A percentile compares a stretch with the other conserved stretches of the same genome.
Evolutionary conservation across 345 rosid genomes (phyloP).

Genomic region (Eutrema yunnanense): DNA sequence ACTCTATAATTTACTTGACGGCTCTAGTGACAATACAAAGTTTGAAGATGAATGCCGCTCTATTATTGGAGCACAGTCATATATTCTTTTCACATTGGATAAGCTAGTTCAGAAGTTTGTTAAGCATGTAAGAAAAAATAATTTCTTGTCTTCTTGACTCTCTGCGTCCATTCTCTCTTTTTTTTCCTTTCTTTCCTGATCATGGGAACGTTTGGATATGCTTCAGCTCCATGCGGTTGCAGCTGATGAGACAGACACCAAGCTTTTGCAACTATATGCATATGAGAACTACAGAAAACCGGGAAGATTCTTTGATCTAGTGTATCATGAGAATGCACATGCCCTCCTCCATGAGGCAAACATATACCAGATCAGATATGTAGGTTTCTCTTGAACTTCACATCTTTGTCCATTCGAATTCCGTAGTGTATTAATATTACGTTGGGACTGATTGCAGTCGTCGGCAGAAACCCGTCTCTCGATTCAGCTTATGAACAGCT

Average conservation of each 20-base stretch:
- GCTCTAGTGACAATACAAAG: conserved; percentile 84
- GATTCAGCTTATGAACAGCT: conserved; percentile 84
- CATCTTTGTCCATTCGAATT: conserved; percentile 1
- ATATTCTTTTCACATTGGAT: conserved; percentile 90
- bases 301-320: conserved; percentile 62
- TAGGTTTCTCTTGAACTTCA: conserved; percentile 34
- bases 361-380: conserved; percentile 87
- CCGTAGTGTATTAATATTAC: neutral
- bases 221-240: conserved; percentile 82
- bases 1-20: conserved; percentile 85
- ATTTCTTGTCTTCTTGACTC: neutral
- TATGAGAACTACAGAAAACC: conserved; percentile 76
- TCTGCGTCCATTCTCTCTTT: neutral
- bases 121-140: conserved; percentile 56
- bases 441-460: conserved; percentile 47
- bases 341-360: conserved; percentile 83
- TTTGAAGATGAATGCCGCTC: conserved; percentile 98
- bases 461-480: conserved; percentile 52
- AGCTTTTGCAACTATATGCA: conserved; percentile 73
- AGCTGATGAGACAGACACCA: conserved; percentile 83
- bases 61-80: conserved; percentile 91
- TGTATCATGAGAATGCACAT: conserved; percentile 79
- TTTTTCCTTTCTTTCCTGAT: neutral
- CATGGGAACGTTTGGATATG: conserved; percentile 7
- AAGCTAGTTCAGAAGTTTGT: conserved; percentile 85